Conservation (phyloP, 192 early-diverging fungal genomes). For the Linderina pennispora region DNA sequence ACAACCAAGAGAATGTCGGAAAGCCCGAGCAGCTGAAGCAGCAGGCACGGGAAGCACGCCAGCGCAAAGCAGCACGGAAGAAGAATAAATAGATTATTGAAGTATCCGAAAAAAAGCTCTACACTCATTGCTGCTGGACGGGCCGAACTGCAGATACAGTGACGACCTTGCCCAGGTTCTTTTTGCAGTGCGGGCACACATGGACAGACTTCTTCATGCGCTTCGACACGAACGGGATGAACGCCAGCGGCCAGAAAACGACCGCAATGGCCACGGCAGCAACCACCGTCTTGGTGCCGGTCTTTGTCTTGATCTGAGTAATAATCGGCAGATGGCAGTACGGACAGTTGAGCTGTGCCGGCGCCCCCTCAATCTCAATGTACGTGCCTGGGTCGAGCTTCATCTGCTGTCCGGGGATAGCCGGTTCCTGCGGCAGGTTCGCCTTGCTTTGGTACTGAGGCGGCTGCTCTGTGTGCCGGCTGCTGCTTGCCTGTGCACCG, state of each 20-base stretch:
- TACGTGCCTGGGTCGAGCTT: conserved; percentile 22
- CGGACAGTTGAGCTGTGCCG: conserved; percentile 24
- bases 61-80: not conserved
- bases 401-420: not conserved
- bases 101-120: too few species aligned
- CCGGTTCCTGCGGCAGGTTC: not conserved
- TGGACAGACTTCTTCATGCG: conserved; percentile 33
- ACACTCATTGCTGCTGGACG: too few species aligned
- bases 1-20: conserved; percentile 53
- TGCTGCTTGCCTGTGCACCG: not conserved
- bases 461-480: too few species aligned
- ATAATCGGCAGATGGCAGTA: conserved; percentile 23
- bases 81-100: not conserved
- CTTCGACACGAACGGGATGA: conserved; percentile 28
- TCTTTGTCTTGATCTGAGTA: conserved; percentile 22
- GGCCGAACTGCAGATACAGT: conserved; percentile 15
- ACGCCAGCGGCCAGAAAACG: conserved; percentile 37
- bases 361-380: conserved; percentile 21
- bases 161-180: conserved; percentile 33
- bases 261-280: conserved; percentile 30
- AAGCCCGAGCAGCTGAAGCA: conserved; percentile 36
- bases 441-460: not conserved
- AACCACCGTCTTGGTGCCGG: conserved; percentile 25
- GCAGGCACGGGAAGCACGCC: conserved; percentile 7
- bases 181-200: conserved; percentile 23